phyloP scores from a whole-genome alignment of 2,329 filamentous ascomycete species.

The Tolypocladium ovalisporum region DNA sequence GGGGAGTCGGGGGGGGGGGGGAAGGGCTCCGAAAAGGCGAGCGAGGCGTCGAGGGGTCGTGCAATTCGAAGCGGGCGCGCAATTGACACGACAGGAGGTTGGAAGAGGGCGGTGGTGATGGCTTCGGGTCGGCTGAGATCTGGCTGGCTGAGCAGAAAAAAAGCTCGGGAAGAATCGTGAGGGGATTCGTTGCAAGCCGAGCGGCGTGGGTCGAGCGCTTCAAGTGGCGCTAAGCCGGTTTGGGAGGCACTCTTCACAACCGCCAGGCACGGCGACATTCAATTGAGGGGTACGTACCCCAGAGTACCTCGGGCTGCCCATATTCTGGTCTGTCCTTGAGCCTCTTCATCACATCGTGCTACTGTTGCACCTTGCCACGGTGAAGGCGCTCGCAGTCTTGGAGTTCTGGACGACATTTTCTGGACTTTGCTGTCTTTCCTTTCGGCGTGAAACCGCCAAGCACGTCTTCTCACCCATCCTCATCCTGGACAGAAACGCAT shows the following conservation, averaged over 20 bases:
- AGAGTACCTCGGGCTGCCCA: not conserved
- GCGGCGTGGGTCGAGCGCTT: not conserved
- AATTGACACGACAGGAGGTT: conserved; percentile 25
- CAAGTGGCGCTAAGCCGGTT: conserved; percentile 17
- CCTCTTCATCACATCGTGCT: not conserved
- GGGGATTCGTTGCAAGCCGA: conserved; percentile 10
- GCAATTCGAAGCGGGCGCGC: conserved; percentile 11
- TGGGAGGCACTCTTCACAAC: conserved; percentile 6
- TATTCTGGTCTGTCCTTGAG: not conserved
- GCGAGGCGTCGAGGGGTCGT: not conserved
- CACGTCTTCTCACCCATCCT: not conserved
- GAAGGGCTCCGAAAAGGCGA: not conserved
- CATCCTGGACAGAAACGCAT: not conserved
- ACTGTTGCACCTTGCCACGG: not conserved
- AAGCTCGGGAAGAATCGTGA: conserved; percentile 37
- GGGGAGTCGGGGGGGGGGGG: not conserved
- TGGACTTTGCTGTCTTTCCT: not conserved
- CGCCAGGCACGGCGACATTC: not conserved
- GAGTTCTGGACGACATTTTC: not conserved
- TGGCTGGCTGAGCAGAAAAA: conserved; percentile 29
- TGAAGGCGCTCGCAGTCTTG: not conserved
- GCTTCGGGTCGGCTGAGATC: conserved; percentile 12
- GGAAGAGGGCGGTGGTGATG: conserved; percentile 7
- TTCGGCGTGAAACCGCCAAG: not conserved
- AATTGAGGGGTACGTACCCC: not conserved